Percentiles rank a stretch among this genome's conserved stretches.
These are phyloP conservation scores for Condylostoma magnum DNA, from an alignment of 169 alveolate species.

Conservation along the genomic window DNA sequence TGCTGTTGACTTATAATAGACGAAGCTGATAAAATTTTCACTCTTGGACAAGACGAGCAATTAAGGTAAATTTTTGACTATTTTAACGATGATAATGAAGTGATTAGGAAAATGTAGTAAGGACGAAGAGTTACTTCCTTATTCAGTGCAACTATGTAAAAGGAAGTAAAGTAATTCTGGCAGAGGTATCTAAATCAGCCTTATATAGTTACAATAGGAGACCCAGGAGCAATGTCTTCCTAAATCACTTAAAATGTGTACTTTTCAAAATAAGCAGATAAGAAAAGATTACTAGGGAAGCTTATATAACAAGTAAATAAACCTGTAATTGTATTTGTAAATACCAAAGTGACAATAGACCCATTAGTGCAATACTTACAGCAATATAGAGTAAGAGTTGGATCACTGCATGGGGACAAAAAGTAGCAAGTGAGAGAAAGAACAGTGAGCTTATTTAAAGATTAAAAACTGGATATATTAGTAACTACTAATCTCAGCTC, in stretches of 20 bases:
- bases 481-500: constrained; percentile 86
- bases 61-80: constrained; percentile 75
- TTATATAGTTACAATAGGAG: too few species aligned
- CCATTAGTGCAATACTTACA: not conserved
- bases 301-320: not conserved
- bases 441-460: constrained; percentile 61
- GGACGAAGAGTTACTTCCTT: too few species aligned
- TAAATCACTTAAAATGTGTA: constrained; percentile 53
- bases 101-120: too few species aligned
- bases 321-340: constrained; percentile 17
- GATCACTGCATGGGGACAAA: constrained; percentile 98
- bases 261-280: constrained; percentile 53
- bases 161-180: too few species aligned
- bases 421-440: constrained; percentile 90
- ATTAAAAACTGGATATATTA: constrained; percentile 57
- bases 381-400: not conserved
- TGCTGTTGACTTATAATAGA: constrained; percentile 90
- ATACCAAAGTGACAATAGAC: constrained; percentile 9
- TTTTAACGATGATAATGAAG: too few species aligned
- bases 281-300: not conserved
- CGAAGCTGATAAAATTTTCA: constrained; percentile 96
- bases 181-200: too few species aligned
- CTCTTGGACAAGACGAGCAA: constrained; percentile 92
- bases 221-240: too few species aligned
- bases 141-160: too few species aligned